Evolutionary conservation across 345 rosid genomes (phyloP), one percentile per base, ranked within the genome.

Genomic region (Excoecaria agallocha): DNA sequence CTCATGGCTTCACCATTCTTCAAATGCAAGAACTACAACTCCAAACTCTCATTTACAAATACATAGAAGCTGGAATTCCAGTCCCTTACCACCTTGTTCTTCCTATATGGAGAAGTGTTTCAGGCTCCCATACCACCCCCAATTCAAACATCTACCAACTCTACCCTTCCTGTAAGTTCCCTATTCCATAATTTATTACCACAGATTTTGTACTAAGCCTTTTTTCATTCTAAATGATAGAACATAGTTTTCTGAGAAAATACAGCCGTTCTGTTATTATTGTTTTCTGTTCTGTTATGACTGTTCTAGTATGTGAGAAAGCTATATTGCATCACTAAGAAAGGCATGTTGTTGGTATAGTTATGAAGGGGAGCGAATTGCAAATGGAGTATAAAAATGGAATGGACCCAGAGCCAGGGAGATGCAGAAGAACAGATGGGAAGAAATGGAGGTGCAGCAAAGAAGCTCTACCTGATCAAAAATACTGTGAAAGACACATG

Each of bases 371-470:
- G 24, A 83, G 71, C 19, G 46, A 75, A 0, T 17, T 74, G 74
- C 51, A 69, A 15, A 10, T 70, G 83, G 86, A 77, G 35, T 77
- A 68, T 5, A 80, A 59, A 76, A 79, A 67, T 7, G 86, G 84
- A 12, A 7, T 68, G 62, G 91, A 85, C 51, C 63, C 79, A 12
- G 89, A 88, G 69, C 86, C 89, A 1, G 82, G 89, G 51, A 84
- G 89, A 69, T 88, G 91, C 25, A 80, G 82, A 73, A 78, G 91
- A 78, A 88, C 91, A 6, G 88, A 86, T 58, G 89, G 91, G 51
- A 88, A 86, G 71, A 88, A 86, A 80, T 86, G 89, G 91, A 82
- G 89, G 62, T 88, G 91, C 24, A 78, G 88, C 80, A 86, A 77
- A 64, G 88, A 84, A 43, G 85, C 84, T 10, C 69, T 84, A 2